Conservation (phyloP, 2,329 filamentous ascomycete species). For the Xylariaceae sp. region DNA sequence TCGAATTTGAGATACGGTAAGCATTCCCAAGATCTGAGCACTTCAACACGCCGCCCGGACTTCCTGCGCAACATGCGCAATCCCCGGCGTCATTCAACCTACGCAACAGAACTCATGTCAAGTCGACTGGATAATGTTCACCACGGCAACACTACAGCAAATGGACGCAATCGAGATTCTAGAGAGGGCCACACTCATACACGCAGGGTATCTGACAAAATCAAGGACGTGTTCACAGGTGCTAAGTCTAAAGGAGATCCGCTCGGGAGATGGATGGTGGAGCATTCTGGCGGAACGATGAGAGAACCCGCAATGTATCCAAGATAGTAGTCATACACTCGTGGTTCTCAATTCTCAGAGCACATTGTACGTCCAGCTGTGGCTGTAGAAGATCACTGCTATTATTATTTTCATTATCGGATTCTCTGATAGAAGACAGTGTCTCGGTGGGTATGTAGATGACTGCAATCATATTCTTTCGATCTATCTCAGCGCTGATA, state of each 20-base stretch:
- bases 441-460: too few relatives aligned
- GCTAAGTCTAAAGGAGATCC: constrained; percentile 21
- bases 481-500: too few relatives aligned
- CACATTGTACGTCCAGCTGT: too few relatives aligned
- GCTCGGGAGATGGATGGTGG: constrained; percentile 27
- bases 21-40: too few relatives aligned
- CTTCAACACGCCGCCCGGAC: too few relatives aligned
- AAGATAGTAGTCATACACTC: too few relatives aligned
- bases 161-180: constrained; percentile 3
- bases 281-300: constrained; percentile 27
- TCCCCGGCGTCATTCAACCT: background rate
- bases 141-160: background rate
- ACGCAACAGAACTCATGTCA: background rate
- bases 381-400: too few relatives aligned
- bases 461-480: too few relatives aligned
- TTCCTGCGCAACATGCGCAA: background rate
- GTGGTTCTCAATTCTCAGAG: too few relatives aligned
- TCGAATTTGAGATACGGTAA: too few relatives aligned
- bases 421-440: too few relatives aligned
- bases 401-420: too few relatives aligned
- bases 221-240: constrained; percentile 13
- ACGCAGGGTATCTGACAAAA: constrained; percentile 11
- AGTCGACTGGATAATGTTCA: constrained; percentile 3
- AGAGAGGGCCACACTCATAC: constrained; percentile 4
- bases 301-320: constrained; percentile 2